Evolutionary conservation across 2,329 filamentous ascomycete genomes (phyloP), one percentile per base, ranked within the genome.

Genomic region (Fusarium sp.): DNA sequence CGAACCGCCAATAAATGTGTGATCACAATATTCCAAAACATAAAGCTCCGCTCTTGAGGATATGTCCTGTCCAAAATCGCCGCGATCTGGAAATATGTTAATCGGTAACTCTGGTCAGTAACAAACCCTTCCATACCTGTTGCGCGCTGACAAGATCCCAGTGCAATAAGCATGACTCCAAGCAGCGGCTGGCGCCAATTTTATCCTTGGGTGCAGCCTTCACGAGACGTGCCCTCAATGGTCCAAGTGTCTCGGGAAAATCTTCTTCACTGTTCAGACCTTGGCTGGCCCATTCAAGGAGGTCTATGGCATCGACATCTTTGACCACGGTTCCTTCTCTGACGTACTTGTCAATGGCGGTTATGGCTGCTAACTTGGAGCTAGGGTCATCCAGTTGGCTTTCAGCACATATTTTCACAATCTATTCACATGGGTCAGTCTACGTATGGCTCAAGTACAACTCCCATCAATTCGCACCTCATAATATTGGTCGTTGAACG

Each of bases 111-210:
- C 28, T 23, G 9, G 19, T 25, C 23, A 19, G 21, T 5, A 35
- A 25, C 30, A 16, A 11, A 18, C 3, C 32, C 10, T 66, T 15
- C 9, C 79, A 67, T 79, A 89, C 88, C 82, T 89, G 87, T 77
- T 90, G 88, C 5, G 88, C 87, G 74, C 87, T 88, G 64, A 84
- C 81, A 61, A 90, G 82, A 72, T 91, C 89, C 83, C 87, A 88
- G 59, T 88, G 83, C 68, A 86, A 80, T 60, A 90, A 75, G 71
- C 88, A 90, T 13, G 86, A 84, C 72, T 88, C 84, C 49, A 90
- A 80, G 65, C 86, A 89, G 47, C 81, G 82, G 13, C 83, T 80
- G 9, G 80, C 84, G 23, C 78, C 77, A 35, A 75, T 78, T 69
- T 82, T 85, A 64, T 86, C 84, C 73, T 85, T 86, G 16, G 87